Conservation (phyloP, 2,329 filamentous ascomycete genomes). For the Fusarium azukiicola region DNA sequence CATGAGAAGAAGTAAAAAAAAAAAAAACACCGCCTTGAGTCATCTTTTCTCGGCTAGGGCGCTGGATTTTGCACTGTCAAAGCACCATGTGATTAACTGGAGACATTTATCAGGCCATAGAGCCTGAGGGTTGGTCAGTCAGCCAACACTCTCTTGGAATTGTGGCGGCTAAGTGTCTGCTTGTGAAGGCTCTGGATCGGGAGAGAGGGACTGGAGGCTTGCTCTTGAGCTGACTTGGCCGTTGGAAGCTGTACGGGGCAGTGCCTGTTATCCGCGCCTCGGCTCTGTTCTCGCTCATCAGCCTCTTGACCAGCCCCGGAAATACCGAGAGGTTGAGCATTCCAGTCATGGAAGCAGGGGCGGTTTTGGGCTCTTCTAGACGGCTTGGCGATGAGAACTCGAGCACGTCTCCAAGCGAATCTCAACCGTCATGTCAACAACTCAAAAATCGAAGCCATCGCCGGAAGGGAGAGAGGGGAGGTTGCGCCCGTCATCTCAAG, state of each 20-base stretch:
- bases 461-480: background rate
- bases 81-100: background rate
- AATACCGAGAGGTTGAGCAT: background rate
- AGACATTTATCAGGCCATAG: background rate
- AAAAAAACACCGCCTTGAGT: background rate
- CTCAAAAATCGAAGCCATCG: background rate
- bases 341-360: constrained; percentile 6
- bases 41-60: background rate
- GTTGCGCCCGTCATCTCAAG: background rate
- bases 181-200: background rate
- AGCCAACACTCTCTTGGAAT: background rate
- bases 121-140: background rate
- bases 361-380: background rate
- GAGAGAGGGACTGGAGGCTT: background rate
- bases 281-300: background rate
- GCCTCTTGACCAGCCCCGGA: background rate
- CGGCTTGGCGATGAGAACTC: background rate
- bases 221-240: background rate
- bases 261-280: background rate
- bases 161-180: background rate
- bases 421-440: background rate
- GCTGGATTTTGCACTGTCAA: background rate
- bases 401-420: background rate
- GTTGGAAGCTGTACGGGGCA: background rate
- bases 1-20: background rate